These are phyloP conservation scores for Sorghum bicolor DNA, from an alignment of 176 grass and related monocot species.

Conservation along the genomic window DNA sequence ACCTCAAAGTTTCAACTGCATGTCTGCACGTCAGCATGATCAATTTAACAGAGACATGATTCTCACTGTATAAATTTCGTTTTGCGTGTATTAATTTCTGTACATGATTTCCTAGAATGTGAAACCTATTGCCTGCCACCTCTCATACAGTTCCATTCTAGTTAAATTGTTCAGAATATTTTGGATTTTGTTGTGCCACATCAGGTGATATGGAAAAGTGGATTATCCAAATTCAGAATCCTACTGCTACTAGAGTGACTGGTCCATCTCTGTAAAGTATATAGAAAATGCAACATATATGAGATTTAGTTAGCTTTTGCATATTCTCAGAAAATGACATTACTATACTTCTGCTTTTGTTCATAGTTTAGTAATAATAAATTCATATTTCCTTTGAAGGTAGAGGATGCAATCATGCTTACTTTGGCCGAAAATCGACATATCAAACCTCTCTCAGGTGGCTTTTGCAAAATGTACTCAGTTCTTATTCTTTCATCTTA, in stretches of 20 bases:
- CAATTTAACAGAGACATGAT: constrained; percentile 17
- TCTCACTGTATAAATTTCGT: neutral
- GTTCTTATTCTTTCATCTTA: constrained; percentile 60
- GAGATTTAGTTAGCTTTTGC: constrained; percentile 3
- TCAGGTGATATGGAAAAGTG: neutral
- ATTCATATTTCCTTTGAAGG: constrained; percentile 56
- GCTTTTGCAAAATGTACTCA: constrained; percentile 55
- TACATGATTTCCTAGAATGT: constrained; percentile 19
- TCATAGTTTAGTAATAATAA: constrained; percentile 15
- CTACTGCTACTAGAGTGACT: neutral
- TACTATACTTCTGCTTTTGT: constrained; percentile 14
- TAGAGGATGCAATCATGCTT: constrained; percentile 89
- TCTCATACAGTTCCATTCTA: constrained; percentile 12
- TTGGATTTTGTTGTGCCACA: neutral
- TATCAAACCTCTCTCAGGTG: constrained; percentile 77
- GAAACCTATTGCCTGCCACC: neutral
- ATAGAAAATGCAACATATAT: constrained; percentile 13
- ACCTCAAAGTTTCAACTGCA: constrained; percentile 29
- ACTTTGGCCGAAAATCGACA: constrained; percentile 73
- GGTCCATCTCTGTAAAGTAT: constrained; percentile 20
- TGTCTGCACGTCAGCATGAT: neutral
- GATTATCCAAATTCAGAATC: neutral
- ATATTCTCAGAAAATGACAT: constrained; percentile 25
- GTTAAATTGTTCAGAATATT: constrained; percentile 17
- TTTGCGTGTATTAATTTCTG: neutral